These are phyloP conservation scores for Boletus subcaerulescens DNA, from an alignment of 768 basidiomycete genomes.

Conservation along the genomic window DNA sequence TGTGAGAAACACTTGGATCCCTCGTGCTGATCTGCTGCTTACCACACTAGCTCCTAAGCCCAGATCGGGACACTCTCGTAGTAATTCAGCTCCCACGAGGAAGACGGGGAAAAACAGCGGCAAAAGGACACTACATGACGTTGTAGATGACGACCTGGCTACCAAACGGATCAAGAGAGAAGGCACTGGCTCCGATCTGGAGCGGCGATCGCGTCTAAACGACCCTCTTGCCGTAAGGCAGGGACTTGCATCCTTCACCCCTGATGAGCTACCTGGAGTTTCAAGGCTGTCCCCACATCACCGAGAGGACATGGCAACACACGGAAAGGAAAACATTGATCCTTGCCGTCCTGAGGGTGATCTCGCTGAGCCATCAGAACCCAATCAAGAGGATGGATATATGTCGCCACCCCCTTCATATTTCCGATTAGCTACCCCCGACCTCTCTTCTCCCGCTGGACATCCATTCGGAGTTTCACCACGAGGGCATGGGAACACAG, in stretches of 20 bases:
- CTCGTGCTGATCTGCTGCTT: conserved; percentile 37
- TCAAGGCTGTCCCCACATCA: conserved; percentile 32
- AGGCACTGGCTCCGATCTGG: conserved; percentile 18
- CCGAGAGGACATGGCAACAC: conserved; percentile 44
- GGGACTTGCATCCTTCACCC: background rate
- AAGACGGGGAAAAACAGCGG: conserved; percentile 61
- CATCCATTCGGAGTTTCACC: conserved; percentile 24
- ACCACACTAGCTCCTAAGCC: conserved; percentile 32
- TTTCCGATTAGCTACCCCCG: conserved; percentile 47
- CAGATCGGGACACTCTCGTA: conserved; percentile 23
- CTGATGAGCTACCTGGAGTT: conserved; percentile 22
- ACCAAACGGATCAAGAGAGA: conserved; percentile 46
- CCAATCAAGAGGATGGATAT: conserved; percentile 80
- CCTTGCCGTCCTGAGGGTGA: conserved; percentile 40
- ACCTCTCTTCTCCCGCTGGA: conserved; percentile 63
- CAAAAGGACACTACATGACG: conserved; percentile 68
- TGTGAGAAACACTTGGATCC: conserved; percentile 40
- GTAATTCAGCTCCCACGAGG: conserved; percentile 29
- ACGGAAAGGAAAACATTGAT: conserved; percentile 38
- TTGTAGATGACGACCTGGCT: conserved; percentile 63
- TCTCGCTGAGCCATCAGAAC: conserved; percentile 37
- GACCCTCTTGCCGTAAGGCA: conserved; percentile 15
- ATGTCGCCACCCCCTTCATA: conserved; percentile 65
- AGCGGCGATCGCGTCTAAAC: conserved; percentile 27
- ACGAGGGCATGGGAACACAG: conserved; percentile 8